These are phyloP conservation scores for Phalaenopsis hybrid DNA, from an alignment of 116 monocot genomes.

Conservation along the genomic window DNA sequence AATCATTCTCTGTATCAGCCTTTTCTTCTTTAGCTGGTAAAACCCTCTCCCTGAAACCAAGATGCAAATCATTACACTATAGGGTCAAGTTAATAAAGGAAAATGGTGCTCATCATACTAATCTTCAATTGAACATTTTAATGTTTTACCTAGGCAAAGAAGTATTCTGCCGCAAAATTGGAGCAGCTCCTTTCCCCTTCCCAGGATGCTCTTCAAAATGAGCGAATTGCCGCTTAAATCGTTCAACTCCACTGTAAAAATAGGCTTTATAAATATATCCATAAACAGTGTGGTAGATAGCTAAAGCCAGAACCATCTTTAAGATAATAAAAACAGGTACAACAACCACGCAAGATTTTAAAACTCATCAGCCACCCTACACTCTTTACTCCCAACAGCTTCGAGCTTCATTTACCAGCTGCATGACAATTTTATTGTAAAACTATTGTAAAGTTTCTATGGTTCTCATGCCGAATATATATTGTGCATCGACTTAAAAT, in stretches of 20 bases:
- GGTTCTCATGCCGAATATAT: background rate
- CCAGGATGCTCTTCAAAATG: conserved; percentile 47
- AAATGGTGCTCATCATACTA: background rate
- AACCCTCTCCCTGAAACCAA: conserved; percentile 37
- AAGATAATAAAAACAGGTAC: background rate
- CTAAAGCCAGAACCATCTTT: background rate
- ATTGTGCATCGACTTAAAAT: background rate
- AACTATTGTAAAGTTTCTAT: background rate
- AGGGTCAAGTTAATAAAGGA: background rate
- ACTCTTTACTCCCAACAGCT: background rate
- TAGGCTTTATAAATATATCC: background rate
- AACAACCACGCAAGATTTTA: background rate
- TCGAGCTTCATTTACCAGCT: background rate
- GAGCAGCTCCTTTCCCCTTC: conserved; percentile 32
- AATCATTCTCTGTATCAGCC: conserved; percentile 11
- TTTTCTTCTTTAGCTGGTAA: conserved; percentile 16
- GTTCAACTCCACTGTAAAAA: conserved; percentile 42
- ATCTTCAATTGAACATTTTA: background rate
- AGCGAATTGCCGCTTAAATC: conserved; percentile 54
- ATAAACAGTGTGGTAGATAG: background rate
- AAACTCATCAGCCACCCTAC: background rate
- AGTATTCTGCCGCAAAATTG: conserved; percentile 28
- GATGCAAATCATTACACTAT: conserved; percentile 3
- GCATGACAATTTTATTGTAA: background rate
- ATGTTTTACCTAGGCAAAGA: conserved; percentile 35